phyloP scores from a whole-genome alignment of 306 rosid genomes.

The Pyrus betulifolia region DNA sequence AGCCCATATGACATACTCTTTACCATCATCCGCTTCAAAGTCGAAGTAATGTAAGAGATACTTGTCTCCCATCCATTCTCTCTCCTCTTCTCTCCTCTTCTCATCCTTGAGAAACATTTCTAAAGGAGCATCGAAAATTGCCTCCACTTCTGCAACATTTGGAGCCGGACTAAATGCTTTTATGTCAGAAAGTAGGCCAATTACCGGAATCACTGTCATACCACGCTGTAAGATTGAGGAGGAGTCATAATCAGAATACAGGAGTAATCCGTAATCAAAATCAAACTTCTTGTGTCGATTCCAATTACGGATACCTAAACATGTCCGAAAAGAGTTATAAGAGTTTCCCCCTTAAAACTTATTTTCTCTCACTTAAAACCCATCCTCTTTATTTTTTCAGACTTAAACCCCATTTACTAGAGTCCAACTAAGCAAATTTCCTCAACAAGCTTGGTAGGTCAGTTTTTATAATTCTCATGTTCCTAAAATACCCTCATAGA shows the following conservation, averaged over 20 bases:
- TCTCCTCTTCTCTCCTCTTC: constrained; percentile 68
- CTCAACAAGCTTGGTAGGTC: too few relatives aligned
- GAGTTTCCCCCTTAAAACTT: too few relatives aligned
- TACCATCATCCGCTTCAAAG: constrained; percentile 37
- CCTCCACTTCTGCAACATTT: constrained; percentile 70
- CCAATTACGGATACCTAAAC: too few relatives aligned
- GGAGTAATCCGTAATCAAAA: too few relatives aligned
- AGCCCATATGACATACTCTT: constrained; percentile 75
- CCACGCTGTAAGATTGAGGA: constrained; percentile 32
- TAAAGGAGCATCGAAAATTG: constrained; percentile 71
- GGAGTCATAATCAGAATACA: too few relatives aligned
- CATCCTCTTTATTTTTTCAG: too few relatives aligned
- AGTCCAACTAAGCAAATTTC: too few relatives aligned
- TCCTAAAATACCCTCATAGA: too few relatives aligned
- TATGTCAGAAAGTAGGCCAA: constrained; percentile 55
- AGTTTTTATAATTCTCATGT: too few relatives aligned
- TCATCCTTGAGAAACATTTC: constrained; percentile 92
- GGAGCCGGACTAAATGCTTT: constrained; percentile 59
- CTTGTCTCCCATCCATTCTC: constrained; percentile 61
- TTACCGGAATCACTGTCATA: constrained; percentile 62
- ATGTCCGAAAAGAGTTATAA: neutral
- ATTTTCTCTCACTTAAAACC: too few relatives aligned
- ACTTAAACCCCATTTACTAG: too few relatives aligned
- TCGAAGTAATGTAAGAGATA: constrained; percentile 59
- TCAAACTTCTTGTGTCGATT: too few relatives aligned